Evolutionary conservation across 495 filamentous ascomycete genomes (phyloP).

Genomic region (Sporormia fimetaria): DNA sequence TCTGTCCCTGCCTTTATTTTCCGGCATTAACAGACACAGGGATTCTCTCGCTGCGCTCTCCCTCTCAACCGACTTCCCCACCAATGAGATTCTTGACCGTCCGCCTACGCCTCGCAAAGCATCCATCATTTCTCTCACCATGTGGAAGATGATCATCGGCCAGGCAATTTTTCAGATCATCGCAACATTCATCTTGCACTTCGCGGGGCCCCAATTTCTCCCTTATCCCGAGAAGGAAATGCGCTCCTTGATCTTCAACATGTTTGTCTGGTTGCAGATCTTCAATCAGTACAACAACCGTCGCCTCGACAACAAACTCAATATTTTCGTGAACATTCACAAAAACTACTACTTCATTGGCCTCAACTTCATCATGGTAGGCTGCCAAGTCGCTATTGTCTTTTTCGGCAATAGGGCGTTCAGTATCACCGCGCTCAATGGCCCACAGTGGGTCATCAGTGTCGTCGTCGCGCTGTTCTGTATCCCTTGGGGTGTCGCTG

Average conservation of each 20-base stretch:
- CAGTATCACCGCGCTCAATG: slow-evolving; percentile 54
- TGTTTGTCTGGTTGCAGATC: slow-evolving; percentile 94
- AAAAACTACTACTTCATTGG: slow-evolving; percentile 70
- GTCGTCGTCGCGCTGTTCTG: slow-evolving; percentile 60
- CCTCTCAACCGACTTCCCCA: slow-evolving; percentile 74
- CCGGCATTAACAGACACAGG: background rate
- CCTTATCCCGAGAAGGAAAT: slow-evolving; percentile 44
- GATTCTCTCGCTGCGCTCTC: slow-evolving; percentile 82
- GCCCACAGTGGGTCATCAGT: slow-evolving; percentile 65
- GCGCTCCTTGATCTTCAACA: slow-evolving; percentile 77
- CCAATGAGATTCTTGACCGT: slow-evolving; percentile 64
- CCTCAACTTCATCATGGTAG: slow-evolving; percentile 74
- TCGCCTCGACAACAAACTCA: slow-evolving; percentile 77
- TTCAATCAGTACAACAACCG: slow-evolving; percentile 95
- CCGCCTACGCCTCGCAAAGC: slow-evolving; percentile 73
- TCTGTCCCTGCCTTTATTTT: background rate
- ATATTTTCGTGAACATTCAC: slow-evolving; percentile 73
- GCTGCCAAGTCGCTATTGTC: slow-evolving; percentile 68
- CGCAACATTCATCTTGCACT: slow-evolving; percentile 70
- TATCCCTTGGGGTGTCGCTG: slow-evolving; percentile 59
- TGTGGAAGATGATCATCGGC: slow-evolving; percentile 95
- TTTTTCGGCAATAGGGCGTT: slow-evolving; percentile 66
- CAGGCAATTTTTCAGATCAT: slow-evolving; percentile 73
- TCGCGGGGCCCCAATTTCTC: slow-evolving; percentile 52
- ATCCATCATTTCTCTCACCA: slow-evolving; percentile 66